Evolutionary conservation across 257 asterid genomes (phyloP).

Genomic region (Solanum arcanum): DNA sequence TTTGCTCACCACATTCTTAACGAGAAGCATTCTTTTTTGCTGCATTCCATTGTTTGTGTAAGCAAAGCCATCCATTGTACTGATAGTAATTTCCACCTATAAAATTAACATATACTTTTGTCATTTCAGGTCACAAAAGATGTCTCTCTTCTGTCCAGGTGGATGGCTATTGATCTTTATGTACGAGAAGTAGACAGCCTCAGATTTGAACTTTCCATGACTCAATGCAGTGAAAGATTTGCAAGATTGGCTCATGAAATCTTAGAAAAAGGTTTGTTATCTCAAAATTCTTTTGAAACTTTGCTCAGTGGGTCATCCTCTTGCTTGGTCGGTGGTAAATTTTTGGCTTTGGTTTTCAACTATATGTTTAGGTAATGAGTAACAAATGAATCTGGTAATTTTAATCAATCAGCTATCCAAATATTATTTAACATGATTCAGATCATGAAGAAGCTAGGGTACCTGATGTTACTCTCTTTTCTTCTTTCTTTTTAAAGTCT

Average conservation of each 20-base stretch:
- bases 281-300: background rate
- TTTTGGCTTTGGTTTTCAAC: background rate
- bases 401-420: background rate
- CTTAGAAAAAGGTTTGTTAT: constrained; percentile 53
- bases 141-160: constrained; percentile 82
- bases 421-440: background rate
- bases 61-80: background rate
- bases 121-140: constrained; percentile 72
- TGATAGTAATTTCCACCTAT: background rate
- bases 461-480: background rate
- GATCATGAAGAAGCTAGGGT: background rate
- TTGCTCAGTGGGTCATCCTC: background rate
- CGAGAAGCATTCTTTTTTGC: background rate
- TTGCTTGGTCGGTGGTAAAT: background rate
- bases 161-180: constrained; percentile 98
- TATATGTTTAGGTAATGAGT: background rate
- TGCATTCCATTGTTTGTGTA: background rate
- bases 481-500: background rate
- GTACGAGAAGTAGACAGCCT: constrained; percentile 79
- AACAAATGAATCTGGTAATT: background rate
- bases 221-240: constrained; percentile 51
- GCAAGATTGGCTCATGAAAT: constrained; percentile 69
- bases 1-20: background rate
- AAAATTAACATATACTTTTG: background rate
- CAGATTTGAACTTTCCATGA: constrained; percentile 96